These are phyloP conservation scores for Tylopilus subfusipes DNA, from an alignment of 768 basidiomycete species.

Conservation along the genomic window DNA sequence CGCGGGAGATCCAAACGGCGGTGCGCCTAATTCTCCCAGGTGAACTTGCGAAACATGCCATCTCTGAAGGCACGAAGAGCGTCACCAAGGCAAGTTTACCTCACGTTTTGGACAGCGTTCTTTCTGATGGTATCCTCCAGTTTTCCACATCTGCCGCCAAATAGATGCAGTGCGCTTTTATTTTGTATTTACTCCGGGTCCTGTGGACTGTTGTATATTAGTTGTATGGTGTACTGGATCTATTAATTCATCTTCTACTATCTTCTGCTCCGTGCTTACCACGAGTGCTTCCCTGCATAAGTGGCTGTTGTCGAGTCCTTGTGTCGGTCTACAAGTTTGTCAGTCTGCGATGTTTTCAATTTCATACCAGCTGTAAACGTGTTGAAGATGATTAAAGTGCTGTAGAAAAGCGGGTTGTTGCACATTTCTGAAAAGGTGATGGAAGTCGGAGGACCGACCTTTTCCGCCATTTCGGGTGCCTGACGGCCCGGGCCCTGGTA, in stretches of 20 bases:
- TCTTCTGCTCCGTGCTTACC: too few species aligned
- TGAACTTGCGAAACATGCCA: conserved; percentile 97
- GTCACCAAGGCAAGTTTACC: conserved; percentile 51
- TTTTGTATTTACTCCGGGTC: conserved; percentile 17
- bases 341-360: too few species aligned
- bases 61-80: conserved; percentile 87
- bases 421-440: too few species aligned
- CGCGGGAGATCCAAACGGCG: conserved; percentile 95
- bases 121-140: conserved; percentile 20
- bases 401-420: too few species aligned
- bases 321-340: too few species aligned
- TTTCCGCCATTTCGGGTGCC: too few species aligned
- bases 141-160: conserved; percentile 47
- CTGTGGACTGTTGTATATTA: conserved; percentile 32
- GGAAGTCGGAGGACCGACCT: too few species aligned
- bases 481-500: too few species aligned
- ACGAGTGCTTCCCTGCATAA: too few species aligned
- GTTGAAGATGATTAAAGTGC: too few species aligned
- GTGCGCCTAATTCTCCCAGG: conserved; percentile 95
- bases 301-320: too few species aligned
- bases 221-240: conserved; percentile 29
- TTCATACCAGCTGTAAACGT: too few species aligned
- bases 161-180: conserved; percentile 22
- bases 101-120: neutral
- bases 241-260: conserved; percentile 23